phyloP scores from a whole-genome alignment of 768 basidiomycete species.

The Amanita phalloides region DNA sequence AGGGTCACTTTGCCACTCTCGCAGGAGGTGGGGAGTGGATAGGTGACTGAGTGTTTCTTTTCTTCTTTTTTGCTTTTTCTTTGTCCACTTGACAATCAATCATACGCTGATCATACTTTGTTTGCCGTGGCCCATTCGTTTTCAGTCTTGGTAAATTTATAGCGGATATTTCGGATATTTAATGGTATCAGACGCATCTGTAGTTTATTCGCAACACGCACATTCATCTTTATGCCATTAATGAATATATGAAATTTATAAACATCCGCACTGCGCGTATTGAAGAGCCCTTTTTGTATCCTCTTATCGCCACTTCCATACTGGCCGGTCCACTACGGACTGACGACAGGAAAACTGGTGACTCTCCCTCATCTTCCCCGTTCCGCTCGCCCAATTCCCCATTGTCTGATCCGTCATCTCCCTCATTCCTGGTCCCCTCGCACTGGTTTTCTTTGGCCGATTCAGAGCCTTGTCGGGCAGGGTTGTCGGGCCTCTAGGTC shows the following conservation, averaged over 20 bases:
- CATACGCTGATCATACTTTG: neutral
- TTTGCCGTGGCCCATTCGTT: neutral
- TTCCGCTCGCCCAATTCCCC: no score
- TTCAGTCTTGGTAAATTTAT: neutral
- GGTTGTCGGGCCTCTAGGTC: no score
- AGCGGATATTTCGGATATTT: neutral
- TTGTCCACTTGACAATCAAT: neutral
- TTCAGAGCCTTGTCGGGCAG: no score
- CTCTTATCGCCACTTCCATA: no score
- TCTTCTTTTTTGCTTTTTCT: neutral
- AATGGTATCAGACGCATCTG: neutral
- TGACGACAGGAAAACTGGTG: no score
- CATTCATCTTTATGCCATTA: neutral
- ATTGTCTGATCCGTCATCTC: no score
- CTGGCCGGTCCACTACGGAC: no score
- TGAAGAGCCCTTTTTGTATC: no score
- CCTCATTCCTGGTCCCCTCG: no score
- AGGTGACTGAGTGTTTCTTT: slow-evolving; percentile 11
- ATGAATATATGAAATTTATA: neutral
- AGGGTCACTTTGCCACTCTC: slow-evolving; percentile 67
- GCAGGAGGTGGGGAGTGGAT: slow-evolving; percentile 65
- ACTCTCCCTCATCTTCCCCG: no score
- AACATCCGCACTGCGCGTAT: neutral
- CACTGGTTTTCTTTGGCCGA: no score
- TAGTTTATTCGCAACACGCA: neutral